Evolutionary conservation across 805 yeast species (phyloP), one percentile per base, ranked within the genome.

Genomic region (Metschnikowia reukaufii): DNA sequence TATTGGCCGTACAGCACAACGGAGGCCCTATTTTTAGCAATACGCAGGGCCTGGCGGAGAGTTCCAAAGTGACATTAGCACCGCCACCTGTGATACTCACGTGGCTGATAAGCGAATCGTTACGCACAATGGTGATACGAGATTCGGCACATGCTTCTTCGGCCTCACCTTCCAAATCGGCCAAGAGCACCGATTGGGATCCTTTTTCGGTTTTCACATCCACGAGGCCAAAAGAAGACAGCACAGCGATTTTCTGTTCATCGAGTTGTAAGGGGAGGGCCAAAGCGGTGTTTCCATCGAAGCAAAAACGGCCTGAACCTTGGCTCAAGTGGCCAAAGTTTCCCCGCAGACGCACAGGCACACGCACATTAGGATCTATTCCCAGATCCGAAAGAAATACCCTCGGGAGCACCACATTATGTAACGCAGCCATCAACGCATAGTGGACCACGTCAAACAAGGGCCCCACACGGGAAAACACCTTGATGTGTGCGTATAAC

Each of bases 101-200:
- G 21, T 74, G 68, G 43, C 70, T 74, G 44, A 78, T 60, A 16
- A 55, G 53, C 68, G 48, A 47, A 4, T 58, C 57, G 38, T 56
- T 59, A 4, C 62, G 56, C 13, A 82, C 72, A 0, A 81, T 72
- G 18, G 73, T 66, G 13, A 88, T 66, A 16, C 81, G 74, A 36
- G 86, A 79, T 36, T 65, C 66, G 2, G 84, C 73, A 27, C 82
- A 73, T 10, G 70, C 59, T 58, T 88, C 95, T 63, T 89, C 97
- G 4, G 90, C 85, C 50, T 86, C 92, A 12, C 95, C 95, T 61
- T 88, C 95, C 34, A 88, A 58, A 60, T 89, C 97, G 1, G 87
- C 82, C 39, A 89, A 62, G 13, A 88, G 57, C 0, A 81, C 69
- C 1, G 77, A 53, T 19, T 62, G 43, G 6, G 44, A 12, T 4